A percentile compares a stretch with the other conserved stretches of the same genome.
phyloP scores from a whole-genome alignment of 768 basidiomycete genomes.

The Aureoboletus auriporus region DNA sequence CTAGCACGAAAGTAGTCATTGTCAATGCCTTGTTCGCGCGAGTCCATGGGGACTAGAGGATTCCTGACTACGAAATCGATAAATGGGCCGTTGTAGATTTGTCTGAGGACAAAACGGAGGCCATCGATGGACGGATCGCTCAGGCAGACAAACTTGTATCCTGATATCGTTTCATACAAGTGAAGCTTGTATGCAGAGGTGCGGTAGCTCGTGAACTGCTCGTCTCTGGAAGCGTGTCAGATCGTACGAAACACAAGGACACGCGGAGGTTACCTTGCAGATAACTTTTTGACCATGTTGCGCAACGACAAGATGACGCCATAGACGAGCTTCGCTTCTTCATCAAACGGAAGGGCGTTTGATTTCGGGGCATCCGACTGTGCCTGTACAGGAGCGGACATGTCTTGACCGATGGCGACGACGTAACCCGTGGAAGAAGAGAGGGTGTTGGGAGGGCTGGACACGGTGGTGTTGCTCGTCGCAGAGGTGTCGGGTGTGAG shows the following conservation, averaged over 20 bases:
- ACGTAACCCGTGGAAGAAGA: conserved; percentile 62
- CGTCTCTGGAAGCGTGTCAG: conserved; percentile 53
- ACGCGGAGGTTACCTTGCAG: conserved; percentile 52
- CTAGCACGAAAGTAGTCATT: conserved; percentile 87
- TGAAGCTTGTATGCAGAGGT: conserved; percentile 94
- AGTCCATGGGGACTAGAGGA: conserved; percentile 82
- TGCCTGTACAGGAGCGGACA: conserved; percentile 22
- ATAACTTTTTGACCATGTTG: conserved; percentile 94
- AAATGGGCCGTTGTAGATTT: conserved; percentile 92
- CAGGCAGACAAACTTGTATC: conserved; percentile 94
- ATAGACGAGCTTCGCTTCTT: conserved; percentile 96
- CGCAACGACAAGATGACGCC: conserved; percentile 88
- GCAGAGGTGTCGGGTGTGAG: conserved; percentile 29
- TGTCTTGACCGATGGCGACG: conserved; percentile 54
- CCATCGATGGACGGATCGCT: conserved; percentile 84
- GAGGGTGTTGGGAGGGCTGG: conserved; percentile 65
- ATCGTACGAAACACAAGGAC: not conserved
- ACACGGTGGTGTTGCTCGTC: conserved; percentile 37
- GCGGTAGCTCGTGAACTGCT: conserved; percentile 85
- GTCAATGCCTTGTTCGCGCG: conserved; percentile 79
- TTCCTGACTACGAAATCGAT: conserved; percentile 92
- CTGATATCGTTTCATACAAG: conserved; percentile 85
- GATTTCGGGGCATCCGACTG: conserved; percentile 25
- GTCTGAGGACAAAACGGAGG: conserved; percentile 75
- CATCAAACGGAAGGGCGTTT: conserved; percentile 82